phyloP scores from a whole-genome alignment of 257 asterid genomes.

The Nicotiana attenuata region DNA sequence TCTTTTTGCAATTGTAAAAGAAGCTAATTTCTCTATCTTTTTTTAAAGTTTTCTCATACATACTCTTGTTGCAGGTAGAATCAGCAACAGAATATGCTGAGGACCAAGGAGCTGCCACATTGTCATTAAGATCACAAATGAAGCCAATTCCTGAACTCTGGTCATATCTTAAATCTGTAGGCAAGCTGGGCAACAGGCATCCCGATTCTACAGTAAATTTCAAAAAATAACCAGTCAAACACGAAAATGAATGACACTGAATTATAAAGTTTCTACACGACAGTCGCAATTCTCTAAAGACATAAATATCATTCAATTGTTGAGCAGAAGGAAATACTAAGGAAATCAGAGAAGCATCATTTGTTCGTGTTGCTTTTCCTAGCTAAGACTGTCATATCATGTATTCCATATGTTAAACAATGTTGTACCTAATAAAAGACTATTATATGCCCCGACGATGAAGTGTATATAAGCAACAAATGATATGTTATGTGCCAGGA shows the following conservation, averaged over 20 bases:
- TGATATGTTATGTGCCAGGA: background rate
- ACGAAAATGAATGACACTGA: background rate
- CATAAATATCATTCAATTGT: background rate
- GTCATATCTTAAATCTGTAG: slow-evolving; percentile 20
- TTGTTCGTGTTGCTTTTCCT: background rate
- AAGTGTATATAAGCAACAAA: background rate
- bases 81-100: background rate
- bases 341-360: background rate
- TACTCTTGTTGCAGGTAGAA: slow-evolving; percentile 25
- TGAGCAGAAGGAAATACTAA: background rate
- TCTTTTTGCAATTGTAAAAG: background rate
- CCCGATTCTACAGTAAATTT: slow-evolving; percentile 21
- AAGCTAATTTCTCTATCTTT: too few species aligned
- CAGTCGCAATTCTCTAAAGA: background rate
- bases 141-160: slow-evolving; percentile 27
- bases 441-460: background rate
- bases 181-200: slow-evolving; percentile 25
- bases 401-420: background rate
- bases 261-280: background rate
- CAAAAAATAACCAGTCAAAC: background rate
- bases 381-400: background rate
- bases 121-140: slow-evolving; percentile 27
- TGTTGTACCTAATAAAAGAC: background rate
- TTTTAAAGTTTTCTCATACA: background rate
- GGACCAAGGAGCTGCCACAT: slow-evolving; percentile 27